Evolutionary conservation across 495 filamentous ascomycete species (phyloP), one percentile per base, ranked within the genome.

Genomic region (Durotheca rogersii): DNA sequence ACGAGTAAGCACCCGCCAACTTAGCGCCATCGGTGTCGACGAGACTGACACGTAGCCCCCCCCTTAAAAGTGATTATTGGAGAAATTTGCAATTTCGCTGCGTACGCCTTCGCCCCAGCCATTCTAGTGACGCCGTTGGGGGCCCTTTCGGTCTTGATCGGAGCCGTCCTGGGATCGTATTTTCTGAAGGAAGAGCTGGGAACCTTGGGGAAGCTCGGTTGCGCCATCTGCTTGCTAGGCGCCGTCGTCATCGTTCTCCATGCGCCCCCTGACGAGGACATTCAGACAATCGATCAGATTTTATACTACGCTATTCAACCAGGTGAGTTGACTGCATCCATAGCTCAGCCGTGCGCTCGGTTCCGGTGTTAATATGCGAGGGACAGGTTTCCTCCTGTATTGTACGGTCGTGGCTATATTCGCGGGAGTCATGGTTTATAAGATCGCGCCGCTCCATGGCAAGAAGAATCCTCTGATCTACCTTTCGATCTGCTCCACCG

Each of bases 181-280:
- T 91, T 97, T 65, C 75, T 98, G 49, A 81, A 90, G 12, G 93
- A 98, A 67, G 81, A 84, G 68, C 74, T 98, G 33, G 93, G 93
- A 19, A 84, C 82, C 30, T 70, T 98, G 58, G 93, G 93, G 1
- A 95, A 94, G 68, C 75, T 98, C 49, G 93, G 93, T 25, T 96
- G 94, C 68, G 94, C 93, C 45, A 89, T 90, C 71, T 97, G 94
- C 67, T 79, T 98, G 42, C 89, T 97, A 42, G 93, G 93, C 21
- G 95, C 92, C 25, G 89, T 97, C 59, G 88, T 98, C 42, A 98
- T 98, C 60, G 93, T 98, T 19, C 80, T 98, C 20, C 94, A 98
- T 75, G 93, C 93, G 40, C 93, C 93, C 36, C 89, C 93, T 29
- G 93, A 98, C 70, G 81, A 89, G 73, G 84, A 89, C 31, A 90